Percentiles rank a stretch among this genome's conserved stretches.
These are phyloP conservation scores for Phytophthora ohioensis DNA, from an alignment of 352 stramenopile species.

Conservation along the genomic window DNA sequence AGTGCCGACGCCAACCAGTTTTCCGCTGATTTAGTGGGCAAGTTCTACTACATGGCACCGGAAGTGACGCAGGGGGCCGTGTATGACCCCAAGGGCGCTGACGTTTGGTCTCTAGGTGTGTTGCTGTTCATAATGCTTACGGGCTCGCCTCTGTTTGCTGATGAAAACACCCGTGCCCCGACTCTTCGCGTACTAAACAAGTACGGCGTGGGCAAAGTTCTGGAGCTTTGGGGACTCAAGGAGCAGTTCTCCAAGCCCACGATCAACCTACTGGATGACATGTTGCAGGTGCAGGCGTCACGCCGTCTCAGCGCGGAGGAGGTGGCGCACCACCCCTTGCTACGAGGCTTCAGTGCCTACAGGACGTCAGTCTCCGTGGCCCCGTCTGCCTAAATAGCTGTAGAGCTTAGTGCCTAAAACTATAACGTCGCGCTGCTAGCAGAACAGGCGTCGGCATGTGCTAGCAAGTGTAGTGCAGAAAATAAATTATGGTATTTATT, in stretches of 20 bases:
- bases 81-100: slow-evolving; percentile 62
- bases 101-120: slow-evolving; percentile 76
- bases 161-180: slow-evolving; percentile 48
- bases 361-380: not conserved
- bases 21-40: slow-evolving; percentile 60
- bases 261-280: slow-evolving; percentile 46
- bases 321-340: slow-evolving; percentile 35
- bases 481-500: slow-evolving; percentile 46
- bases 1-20: slow-evolving; percentile 49
- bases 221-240: slow-evolving; percentile 69
- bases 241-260: slow-evolving; percentile 38
- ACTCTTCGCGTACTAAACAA: slow-evolving; percentile 59
- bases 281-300: slow-evolving; percentile 61
- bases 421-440: slow-evolving; percentile 13
- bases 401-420: slow-evolving; percentile 14
- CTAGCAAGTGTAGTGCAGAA: slow-evolving; percentile 33
- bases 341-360: slow-evolving; percentile 14
- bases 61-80: slow-evolving; percentile 47
- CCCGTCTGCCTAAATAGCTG: slow-evolving; percentile 17
- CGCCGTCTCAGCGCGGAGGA: slow-evolving; percentile 46
- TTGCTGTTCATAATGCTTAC: slow-evolving; percentile 81
- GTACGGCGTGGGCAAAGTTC: slow-evolving; percentile 60
- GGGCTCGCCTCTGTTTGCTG: slow-evolving; percentile 54
- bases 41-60: slow-evolving; percentile 82
- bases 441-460: slow-evolving; percentile 15